These are phyloP conservation scores for Crucibulum laeve DNA, from an alignment of 768 basidiomycete genomes.

Conservation along the genomic window DNA sequence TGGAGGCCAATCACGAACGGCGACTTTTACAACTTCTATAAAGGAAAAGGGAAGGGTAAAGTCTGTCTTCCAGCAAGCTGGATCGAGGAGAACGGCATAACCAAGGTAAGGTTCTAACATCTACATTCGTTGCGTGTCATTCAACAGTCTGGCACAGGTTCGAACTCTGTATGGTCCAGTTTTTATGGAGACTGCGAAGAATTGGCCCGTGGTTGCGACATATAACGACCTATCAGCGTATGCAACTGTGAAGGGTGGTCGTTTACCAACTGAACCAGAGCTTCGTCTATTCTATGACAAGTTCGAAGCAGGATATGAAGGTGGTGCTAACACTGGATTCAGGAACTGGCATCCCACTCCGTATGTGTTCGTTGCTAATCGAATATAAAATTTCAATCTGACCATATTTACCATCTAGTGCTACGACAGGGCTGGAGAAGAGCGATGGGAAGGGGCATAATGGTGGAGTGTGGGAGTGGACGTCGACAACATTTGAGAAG, in stretches of 20 bases:
- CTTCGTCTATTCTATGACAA: constrained; percentile 74
- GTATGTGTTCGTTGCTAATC: constrained; percentile 40
- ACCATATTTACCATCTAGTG: constrained; percentile 32
- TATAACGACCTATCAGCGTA: constrained; percentile 77
- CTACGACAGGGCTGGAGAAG: constrained; percentile 58
- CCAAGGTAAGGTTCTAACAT: constrained; percentile 35
- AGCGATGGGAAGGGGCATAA: constrained; percentile 66
- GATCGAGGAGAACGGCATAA: constrained; percentile 48
- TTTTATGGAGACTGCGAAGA: constrained; percentile 62
- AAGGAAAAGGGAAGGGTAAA: constrained; percentile 34
- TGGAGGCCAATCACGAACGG: constrained; percentile 88
- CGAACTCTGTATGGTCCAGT: constrained; percentile 88
- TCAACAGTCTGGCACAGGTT: constrained; percentile 36
- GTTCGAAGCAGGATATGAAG: constrained; percentile 70
- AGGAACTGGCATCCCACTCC: constrained; percentile 92
- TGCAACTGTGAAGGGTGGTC: constrained; percentile 84
- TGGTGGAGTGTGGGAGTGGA: constrained; percentile 99
- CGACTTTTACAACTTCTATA: constrained; percentile 73
- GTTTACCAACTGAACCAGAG: constrained; percentile 89
- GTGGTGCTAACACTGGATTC: constrained; percentile 81
- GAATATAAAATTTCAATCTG: background rate
- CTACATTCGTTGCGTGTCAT: background rate
- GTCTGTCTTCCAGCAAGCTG: constrained; percentile 69
- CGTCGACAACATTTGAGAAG: constrained; percentile 69
- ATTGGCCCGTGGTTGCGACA: constrained; percentile 86